phyloP scores from a whole-genome alignment of 768 basidiomycete genomes.

The Suillus paluster region DNA sequence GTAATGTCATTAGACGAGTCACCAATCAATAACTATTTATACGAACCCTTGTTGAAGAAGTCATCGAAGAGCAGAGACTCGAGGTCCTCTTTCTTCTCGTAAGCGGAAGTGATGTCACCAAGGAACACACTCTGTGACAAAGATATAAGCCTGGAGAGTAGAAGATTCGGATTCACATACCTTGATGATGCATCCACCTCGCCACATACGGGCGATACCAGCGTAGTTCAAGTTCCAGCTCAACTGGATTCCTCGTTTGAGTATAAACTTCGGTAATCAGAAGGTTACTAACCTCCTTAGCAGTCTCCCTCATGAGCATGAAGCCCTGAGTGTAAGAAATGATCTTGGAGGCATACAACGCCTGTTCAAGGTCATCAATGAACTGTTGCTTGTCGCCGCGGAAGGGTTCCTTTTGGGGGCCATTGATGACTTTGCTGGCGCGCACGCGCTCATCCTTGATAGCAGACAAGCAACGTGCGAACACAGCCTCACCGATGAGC shows the following conservation, averaged over 20 bases:
- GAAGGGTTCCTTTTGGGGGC: constrained; percentile 93
- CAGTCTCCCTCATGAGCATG: constrained; percentile 99
- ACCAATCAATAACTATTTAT: constrained; percentile 3
- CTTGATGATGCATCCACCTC: constrained; percentile 99
- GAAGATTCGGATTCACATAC: constrained; percentile 41
- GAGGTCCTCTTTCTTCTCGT: constrained; percentile 79
- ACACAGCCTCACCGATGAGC: constrained; percentile 98
- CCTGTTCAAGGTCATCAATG: constrained; percentile 99
- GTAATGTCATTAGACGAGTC: constrained; percentile 9
- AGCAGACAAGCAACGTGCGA: constrained; percentile 96
- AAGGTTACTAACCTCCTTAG: constrained; percentile 70
- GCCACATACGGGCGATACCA: constrained; percentile 99
- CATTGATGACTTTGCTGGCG: constrained; percentile 88
- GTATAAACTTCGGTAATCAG: constrained; percentile 2
- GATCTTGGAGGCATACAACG: constrained; percentile 98
- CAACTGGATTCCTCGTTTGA: constrained; percentile 44
- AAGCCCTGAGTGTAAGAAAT: constrained; percentile 99
- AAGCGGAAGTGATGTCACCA: constrained; percentile 89
- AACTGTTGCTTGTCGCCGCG: constrained; percentile 98
- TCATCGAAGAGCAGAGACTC: constrained; percentile 95
- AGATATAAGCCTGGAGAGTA: constrained; percentile 12
- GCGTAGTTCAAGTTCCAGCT: constrained; percentile 96
- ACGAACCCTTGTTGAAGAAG: constrained; percentile 92
- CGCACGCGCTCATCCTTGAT: constrained; percentile 96
- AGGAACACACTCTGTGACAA: constrained; percentile 83